A percentile compares a stretch with the other conserved stretches of the same genome.
Conservation (phyloP, 495 filamentous ascomycete species). For the Aspergillus affinis region DNA sequence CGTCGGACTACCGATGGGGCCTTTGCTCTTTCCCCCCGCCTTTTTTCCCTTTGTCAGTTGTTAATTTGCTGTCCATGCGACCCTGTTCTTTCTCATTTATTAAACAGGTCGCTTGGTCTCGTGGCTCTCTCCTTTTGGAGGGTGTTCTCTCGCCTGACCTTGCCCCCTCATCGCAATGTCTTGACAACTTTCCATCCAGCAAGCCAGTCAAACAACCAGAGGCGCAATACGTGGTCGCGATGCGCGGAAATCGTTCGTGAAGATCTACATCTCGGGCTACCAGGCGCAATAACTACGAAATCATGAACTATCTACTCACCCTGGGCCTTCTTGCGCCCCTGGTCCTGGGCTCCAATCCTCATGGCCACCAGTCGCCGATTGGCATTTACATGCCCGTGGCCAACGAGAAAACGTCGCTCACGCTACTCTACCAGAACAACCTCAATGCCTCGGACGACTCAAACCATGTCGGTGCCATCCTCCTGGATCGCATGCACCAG, state of each 20-base stretch:
- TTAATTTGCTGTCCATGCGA: background rate
- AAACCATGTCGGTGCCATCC: conserved; percentile 45
- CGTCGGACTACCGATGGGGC: background rate
- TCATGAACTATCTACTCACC: background rate
- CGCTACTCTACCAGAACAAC: conserved; percentile 49
- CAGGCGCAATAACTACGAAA: background rate
- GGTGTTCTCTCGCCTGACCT: background rate
- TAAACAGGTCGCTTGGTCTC: too few relatives aligned
- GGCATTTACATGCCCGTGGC: conserved; percentile 6
- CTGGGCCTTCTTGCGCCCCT: background rate
- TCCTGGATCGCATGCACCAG: conserved; percentile 35
- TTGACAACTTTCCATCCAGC: background rate
- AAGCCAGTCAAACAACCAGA: background rate
- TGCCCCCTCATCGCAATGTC: background rate
- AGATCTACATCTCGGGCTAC: background rate
- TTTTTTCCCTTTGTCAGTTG: background rate
- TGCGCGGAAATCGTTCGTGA: background rate
- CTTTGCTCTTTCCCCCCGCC: too few relatives aligned
- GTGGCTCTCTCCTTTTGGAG: too few relatives aligned
- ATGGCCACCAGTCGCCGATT: background rate
- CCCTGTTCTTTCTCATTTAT: too few relatives aligned
- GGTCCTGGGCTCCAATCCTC: background rate
- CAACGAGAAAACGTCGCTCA: conserved; percentile 41
- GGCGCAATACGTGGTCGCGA: background rate
- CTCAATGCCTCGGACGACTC: conserved; percentile 45